Percentiles rank a stretch among this genome's conserved stretches.
Evolutionary conservation across 129 eudicot species (phyloP).

Genomic region (Saussurea involucrata): DNA sequence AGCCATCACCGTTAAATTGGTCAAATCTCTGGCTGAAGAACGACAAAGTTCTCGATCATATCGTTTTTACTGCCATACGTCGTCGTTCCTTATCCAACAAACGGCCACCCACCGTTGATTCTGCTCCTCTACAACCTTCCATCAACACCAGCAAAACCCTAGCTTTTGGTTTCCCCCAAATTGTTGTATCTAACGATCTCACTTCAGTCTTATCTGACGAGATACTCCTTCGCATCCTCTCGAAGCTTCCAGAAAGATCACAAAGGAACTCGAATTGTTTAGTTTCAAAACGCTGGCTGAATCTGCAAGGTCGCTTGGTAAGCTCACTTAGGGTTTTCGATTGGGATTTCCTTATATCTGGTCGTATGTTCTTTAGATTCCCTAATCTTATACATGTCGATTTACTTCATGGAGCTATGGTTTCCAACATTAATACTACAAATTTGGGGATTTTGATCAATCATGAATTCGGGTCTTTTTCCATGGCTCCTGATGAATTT

Average conservation of each 20-base stretch:
- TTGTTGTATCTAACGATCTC: constrained; percentile 28
- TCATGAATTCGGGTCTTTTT: constrained; percentile 35
- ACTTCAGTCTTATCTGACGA: constrained; percentile 66
- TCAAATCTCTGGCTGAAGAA: constrained; percentile 38
- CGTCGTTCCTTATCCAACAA: constrained; percentile 28
- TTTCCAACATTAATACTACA: constrained; percentile 18
- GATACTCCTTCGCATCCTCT: constrained; percentile 47
- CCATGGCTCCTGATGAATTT: constrained; percentile 29
- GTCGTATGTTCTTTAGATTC: constrained; percentile 58
- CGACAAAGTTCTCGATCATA: constrained; percentile 45
- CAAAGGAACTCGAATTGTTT: constrained; percentile 49
- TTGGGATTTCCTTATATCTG: constrained; percentile 63
- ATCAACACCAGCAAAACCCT: constrained; percentile 33
- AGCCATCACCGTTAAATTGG: constrained; percentile 15
- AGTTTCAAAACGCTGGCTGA: constrained; percentile 74
- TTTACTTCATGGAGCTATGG: constrained; percentile 43
- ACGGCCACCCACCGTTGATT: background rate
- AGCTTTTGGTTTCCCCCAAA: constrained; percentile 24
- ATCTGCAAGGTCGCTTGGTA: constrained; percentile 61
- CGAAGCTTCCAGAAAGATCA: constrained; percentile 35
- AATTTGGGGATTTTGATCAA: constrained; percentile 23
- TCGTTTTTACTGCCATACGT: constrained; percentile 37
- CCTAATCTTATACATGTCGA: constrained; percentile 68
- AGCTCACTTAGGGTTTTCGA: constrained; percentile 55
- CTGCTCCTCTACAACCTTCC: background rate